These are phyloP conservation scores for Backusella morwellensis DNA, from an alignment of 192 early-diverging fungal genomes.

Conservation along the genomic window DNA sequence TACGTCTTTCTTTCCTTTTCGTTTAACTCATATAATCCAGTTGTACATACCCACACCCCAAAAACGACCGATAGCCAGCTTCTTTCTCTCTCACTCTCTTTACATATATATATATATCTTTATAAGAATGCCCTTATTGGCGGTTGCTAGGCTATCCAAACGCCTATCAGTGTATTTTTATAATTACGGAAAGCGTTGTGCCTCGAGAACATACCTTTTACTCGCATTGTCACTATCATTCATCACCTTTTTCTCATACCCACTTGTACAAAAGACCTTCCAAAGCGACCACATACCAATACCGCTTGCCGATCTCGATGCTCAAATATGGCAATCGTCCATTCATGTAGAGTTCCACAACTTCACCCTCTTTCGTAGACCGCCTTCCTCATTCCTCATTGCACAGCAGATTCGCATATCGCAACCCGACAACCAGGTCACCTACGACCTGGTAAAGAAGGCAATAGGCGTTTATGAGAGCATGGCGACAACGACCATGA, in stretches of 20 bases:
- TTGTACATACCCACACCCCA: neutral
- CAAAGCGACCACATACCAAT: neutral
- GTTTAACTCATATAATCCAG: neutral
- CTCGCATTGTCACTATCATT: slow-evolving; percentile 11
- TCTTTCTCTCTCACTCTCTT: neutral
- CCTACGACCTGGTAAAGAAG: slow-evolving; percentile 15
- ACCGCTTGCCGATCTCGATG: slow-evolving; percentile 7
- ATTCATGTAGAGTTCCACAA: slow-evolving; percentile 12
- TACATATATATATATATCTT: too few relatives aligned
- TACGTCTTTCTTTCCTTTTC: neutral
- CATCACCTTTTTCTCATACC: slow-evolving; percentile 13
- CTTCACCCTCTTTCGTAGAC: neutral
- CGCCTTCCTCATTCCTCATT: neutral
- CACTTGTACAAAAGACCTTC: neutral
- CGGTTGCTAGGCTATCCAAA: neutral
- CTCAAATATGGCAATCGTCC: slow-evolving; percentile 23
- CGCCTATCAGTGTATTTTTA: slow-evolving; percentile 20
- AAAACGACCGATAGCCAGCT: neutral
- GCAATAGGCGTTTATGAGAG: slow-evolving; percentile 12
- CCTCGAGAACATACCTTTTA: slow-evolving; percentile 14
- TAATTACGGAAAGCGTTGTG: slow-evolving; percentile 19
- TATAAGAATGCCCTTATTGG: slow-evolving; percentile 13
- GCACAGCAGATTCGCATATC: slow-evolving; percentile 22
- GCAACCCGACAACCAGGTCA: slow-evolving; percentile 9
- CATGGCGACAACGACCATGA: neutral